Percentiles rank a stretch among this genome's conserved stretches.
Evolutionary conservation across 2,329 filamentous ascomycete species (phyloP).

Genomic region (Thielaviopsis punctulata): DNA sequence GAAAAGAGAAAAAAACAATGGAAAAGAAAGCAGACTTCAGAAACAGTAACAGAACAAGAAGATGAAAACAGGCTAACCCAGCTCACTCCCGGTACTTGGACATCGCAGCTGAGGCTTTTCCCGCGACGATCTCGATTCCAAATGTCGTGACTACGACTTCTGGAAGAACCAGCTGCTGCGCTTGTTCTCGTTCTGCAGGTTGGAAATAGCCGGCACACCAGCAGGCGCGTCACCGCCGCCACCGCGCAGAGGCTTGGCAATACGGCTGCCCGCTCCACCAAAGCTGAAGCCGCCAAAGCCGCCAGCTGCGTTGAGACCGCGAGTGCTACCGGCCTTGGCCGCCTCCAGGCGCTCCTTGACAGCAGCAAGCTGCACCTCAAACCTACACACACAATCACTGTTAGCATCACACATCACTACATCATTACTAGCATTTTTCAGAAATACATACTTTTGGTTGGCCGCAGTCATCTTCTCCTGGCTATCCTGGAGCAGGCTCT

Average conservation of each 20-base stretch:
- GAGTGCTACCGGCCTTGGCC: constrained; percentile 79
- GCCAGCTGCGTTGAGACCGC: constrained; percentile 53
- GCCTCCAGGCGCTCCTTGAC: constrained; percentile 97
- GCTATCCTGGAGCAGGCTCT: constrained; percentile 82
- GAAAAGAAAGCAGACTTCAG: not conserved
- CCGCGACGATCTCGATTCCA: constrained; percentile 7
- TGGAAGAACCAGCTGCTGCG: constrained; percentile 61
- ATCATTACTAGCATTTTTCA: constrained; percentile 8
- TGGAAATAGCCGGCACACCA: constrained; percentile 38
- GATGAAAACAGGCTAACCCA: not conserved
- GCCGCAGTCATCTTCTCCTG: constrained; percentile 96
- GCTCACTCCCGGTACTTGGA: not conserved
- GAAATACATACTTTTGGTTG: constrained; percentile 70
- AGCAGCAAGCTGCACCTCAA: constrained; percentile 88
- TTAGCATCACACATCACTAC: constrained; percentile 17
- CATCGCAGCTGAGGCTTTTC: constrained; percentile 4
- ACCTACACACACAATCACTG: constrained; percentile 35
- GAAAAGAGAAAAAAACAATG: constrained; percentile 1
- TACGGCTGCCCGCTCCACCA: constrained; percentile 43
- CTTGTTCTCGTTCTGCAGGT: constrained; percentile 49
- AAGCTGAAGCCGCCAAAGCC: constrained; percentile 55
- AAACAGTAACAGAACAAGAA: constrained; percentile 3
- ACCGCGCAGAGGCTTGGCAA: constrained; percentile 51
- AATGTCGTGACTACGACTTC: constrained; percentile 27
- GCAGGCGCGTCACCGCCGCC: constrained; percentile 32